Percentiles rank a stretch among this genome's conserved stretches.
Evolutionary conservation across 192 early-diverging fungal genomes (phyloP).

Genomic region (Coemansia aciculifera): DNA sequence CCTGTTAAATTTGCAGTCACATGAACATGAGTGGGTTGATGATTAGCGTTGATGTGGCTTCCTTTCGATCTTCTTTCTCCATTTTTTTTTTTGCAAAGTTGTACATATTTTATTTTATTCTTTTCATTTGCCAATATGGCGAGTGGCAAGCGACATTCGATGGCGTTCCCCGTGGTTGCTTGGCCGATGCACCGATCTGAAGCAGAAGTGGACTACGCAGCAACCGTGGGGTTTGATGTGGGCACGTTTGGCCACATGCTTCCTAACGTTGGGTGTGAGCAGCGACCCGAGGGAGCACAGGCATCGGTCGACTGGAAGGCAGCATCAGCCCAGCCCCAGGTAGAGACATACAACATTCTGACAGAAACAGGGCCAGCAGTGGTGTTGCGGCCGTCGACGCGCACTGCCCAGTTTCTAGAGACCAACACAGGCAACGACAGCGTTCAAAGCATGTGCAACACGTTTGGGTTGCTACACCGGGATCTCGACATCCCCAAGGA

Average conservation of each 20-base stretch:
- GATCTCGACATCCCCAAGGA: slow-evolving; percentile 33
- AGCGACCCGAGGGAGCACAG: neutral
- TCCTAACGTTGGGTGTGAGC: slow-evolving; percentile 11
- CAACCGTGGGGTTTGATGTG: slow-evolving; percentile 13
- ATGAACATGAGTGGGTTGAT: neutral
- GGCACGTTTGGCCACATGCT: slow-evolving; percentile 22
- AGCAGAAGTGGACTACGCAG: slow-evolving; percentile 10
- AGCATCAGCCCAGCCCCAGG: slow-evolving; percentile 10
- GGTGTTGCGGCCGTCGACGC: slow-evolving; percentile 35
- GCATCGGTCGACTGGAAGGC: slow-evolving; percentile 16
- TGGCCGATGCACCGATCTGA: slow-evolving; percentile 45
- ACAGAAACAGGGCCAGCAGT: slow-evolving; percentile 10
- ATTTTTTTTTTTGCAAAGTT: neutral
- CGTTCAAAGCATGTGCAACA: slow-evolving; percentile 12
- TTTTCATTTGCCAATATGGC: neutral
- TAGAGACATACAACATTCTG: slow-evolving; percentile 2
- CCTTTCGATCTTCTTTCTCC: no score
- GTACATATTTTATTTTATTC: neutral
- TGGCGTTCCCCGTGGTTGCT: slow-evolving; percentile 27
- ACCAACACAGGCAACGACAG: neutral
- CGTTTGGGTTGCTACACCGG: slow-evolving; percentile 14
- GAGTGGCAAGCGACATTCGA: neutral
- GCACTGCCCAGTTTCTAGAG: slow-evolving; percentile 36
- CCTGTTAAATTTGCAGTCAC: neutral
- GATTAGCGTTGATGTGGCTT: neutral